phyloP scores from a whole-genome alignment of 768 basidiomycete species.

The Boletellus sp. region DNA sequence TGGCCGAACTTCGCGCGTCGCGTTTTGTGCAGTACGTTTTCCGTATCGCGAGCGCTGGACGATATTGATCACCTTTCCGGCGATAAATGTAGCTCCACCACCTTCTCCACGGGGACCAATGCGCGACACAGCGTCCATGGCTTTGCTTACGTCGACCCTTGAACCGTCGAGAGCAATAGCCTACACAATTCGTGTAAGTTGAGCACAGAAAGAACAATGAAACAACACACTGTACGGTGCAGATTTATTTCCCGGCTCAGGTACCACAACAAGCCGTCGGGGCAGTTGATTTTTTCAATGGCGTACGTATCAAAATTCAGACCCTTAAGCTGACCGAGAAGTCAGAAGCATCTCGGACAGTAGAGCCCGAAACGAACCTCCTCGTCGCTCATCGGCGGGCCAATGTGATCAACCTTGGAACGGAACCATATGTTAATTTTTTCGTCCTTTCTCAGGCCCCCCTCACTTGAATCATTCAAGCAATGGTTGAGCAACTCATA shows the following conservation, averaged over 20 bases:
- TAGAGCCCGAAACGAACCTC: conserved; percentile 44
- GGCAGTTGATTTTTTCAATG: conserved; percentile 75
- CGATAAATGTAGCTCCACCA: conserved; percentile 58
- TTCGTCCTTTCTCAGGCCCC: conserved; percentile 46
- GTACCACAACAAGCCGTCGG: conserved; percentile 70
- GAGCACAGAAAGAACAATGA: neutral
- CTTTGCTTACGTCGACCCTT: conserved; percentile 48
- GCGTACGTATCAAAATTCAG: conserved; percentile 81
- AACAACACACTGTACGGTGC: conserved; percentile 63
- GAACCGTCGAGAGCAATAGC: conserved; percentile 54
- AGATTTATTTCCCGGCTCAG: conserved; percentile 59
- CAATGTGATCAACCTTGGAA: conserved; percentile 33
- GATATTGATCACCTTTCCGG: conserved; percentile 52
- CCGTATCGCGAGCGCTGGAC: conserved; percentile 75
- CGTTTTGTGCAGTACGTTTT: conserved; percentile 52
- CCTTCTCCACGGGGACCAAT: conserved; percentile 39
- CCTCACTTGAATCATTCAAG: conserved; percentile 60
- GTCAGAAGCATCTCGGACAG: neutral
- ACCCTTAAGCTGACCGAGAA: conserved; percentile 44
- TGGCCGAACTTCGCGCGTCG: conserved; percentile 51
- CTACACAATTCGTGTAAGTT: conserved; percentile 34
- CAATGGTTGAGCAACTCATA: conserved; percentile 64
- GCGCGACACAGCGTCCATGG: conserved; percentile 60
- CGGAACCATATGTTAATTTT: conserved; percentile 70
- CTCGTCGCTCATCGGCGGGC: conserved; percentile 56